phyloP scores from a whole-genome alignment of 257 asterid species.

The Oldenlandia corymbosa region DNA sequence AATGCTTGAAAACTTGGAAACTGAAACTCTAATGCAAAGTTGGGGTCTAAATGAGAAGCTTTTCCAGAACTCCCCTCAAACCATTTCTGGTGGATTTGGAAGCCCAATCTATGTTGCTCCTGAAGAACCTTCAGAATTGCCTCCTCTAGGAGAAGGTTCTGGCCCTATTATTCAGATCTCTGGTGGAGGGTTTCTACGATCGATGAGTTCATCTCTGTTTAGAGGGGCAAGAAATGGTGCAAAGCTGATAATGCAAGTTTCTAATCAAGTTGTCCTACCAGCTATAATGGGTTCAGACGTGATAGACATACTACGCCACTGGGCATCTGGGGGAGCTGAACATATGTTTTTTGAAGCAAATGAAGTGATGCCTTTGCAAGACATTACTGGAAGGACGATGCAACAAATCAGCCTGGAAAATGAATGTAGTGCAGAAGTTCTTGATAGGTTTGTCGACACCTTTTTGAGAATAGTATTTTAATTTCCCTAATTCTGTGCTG shows the following conservation, averaged over 20 bases:
- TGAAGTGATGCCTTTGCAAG: constrained; percentile 68
- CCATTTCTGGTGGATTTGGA: constrained; percentile 72
- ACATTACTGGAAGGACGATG: constrained; percentile 65
- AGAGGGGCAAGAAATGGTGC: constrained; percentile 60
- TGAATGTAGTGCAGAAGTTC: constrained; percentile 24
- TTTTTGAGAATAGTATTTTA: constrained; percentile 4
- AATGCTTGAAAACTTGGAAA: constrained; percentile 74
- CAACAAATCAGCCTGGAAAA: constrained; percentile 47
- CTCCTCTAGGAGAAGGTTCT: constrained; percentile 58
- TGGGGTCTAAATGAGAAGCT: constrained; percentile 69
- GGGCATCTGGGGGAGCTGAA: constrained; percentile 70
- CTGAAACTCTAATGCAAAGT: constrained; percentile 61
- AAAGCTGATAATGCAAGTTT: constrained; percentile 62
- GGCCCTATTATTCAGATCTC: constrained; percentile 45
- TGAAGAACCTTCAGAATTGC: constrained; percentile 43
- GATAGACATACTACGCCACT: constrained; percentile 50
- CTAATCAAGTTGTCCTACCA: constrained; percentile 70
- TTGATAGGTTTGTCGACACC: constrained; percentile 46
- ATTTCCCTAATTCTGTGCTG: constrained; percentile 17
- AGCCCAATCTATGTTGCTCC: constrained; percentile 69
- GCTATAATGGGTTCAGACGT: constrained; percentile 46
- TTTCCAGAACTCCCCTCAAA: constrained; percentile 52
- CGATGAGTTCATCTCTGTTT: constrained; percentile 67
- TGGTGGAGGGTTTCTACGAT: constrained; percentile 56
- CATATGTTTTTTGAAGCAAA: constrained; percentile 50